Evolutionary conservation across 208 protist species (phyloP).

Genomic region (Acanthamoeba rhysodes): DNA sequence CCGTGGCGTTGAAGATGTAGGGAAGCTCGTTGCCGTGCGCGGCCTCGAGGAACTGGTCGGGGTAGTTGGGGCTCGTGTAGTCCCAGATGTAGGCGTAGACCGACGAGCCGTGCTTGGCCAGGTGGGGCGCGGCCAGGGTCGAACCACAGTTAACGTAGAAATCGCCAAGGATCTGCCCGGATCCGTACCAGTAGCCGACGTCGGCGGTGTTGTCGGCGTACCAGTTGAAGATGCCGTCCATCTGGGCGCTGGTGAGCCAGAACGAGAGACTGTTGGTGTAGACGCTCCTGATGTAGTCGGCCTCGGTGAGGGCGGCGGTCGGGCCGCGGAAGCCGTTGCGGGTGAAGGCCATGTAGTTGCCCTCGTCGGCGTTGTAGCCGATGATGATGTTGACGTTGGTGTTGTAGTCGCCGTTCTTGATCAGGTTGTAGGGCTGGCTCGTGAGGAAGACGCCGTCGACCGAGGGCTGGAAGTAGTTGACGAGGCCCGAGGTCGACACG

Average conservation of each 20-base stretch:
- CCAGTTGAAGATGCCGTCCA: neutral
- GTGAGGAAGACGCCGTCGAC: neutral
- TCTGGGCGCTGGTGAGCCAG: neutral
- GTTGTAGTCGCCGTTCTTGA: neutral
- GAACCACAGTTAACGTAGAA: too few species aligned
- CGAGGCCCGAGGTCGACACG: neutral
- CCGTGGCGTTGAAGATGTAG: neutral
- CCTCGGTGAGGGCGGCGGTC: neutral
- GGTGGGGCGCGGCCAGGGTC: too few species aligned
- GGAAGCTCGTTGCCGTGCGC: neutral
- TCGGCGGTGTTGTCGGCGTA: neutral
- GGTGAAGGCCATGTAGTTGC: neutral
- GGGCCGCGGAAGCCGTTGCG: neutral
- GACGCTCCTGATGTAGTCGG: neutral
- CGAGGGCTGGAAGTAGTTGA: neutral
- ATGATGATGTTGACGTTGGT: neutral
- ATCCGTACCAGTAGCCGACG: neutral
- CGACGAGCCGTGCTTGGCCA: too few species aligned
- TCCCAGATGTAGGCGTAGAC: neutral
- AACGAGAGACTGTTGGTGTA: neutral
- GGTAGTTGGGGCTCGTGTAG: neutral
- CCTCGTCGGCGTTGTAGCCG: neutral
- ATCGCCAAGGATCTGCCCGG: too few species aligned
- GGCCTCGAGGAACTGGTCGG: neutral
- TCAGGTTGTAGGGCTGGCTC: neutral